Percentiles rank a stretch among this genome's conserved stretches.
Evolutionary conservation across 768 basidiomycete species (phyloP).

Genomic region (Mycena venus): DNA sequence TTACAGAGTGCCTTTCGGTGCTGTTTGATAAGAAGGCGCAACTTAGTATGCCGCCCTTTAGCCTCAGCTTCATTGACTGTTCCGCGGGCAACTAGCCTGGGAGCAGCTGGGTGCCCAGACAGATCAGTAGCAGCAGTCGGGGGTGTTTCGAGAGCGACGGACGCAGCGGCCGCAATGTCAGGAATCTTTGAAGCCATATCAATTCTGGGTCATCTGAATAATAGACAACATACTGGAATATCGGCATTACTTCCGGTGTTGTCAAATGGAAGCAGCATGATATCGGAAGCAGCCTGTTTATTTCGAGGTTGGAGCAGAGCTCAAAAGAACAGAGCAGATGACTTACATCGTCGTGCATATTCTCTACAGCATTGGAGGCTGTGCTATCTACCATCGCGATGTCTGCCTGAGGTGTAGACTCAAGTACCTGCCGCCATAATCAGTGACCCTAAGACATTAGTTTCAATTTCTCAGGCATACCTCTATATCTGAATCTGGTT

Average conservation of each 20-base stretch:
- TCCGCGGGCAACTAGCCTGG: background rate
- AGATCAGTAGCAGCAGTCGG: too few relatives aligned
- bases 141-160: too few relatives aligned
- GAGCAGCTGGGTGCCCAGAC: too few relatives aligned
- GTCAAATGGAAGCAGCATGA: too few relatives aligned
- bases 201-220: too few relatives aligned
- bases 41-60: background rate
- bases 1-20: background rate
- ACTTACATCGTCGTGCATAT: too few relatives aligned
- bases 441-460: too few relatives aligned
- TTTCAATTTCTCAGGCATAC: background rate
- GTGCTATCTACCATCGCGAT: too few relatives aligned
- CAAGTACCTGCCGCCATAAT: background rate
- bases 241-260: background rate
- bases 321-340: too few relatives aligned
- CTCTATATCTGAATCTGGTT: constrained; percentile 5
- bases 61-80: background rate
- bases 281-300: background rate
- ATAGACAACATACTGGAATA: background rate
- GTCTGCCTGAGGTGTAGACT: background rate
- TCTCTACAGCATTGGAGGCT: too few relatives aligned
- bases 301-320: too few relatives aligned
- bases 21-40: constrained; percentile 4
- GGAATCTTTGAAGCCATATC: background rate
- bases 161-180: background rate